Percentiles rank a stretch among this genome's conserved stretches.
Conservation (phyloP, 176 grass and related monocot species). For the Coix lacrymajobi region DNA sequence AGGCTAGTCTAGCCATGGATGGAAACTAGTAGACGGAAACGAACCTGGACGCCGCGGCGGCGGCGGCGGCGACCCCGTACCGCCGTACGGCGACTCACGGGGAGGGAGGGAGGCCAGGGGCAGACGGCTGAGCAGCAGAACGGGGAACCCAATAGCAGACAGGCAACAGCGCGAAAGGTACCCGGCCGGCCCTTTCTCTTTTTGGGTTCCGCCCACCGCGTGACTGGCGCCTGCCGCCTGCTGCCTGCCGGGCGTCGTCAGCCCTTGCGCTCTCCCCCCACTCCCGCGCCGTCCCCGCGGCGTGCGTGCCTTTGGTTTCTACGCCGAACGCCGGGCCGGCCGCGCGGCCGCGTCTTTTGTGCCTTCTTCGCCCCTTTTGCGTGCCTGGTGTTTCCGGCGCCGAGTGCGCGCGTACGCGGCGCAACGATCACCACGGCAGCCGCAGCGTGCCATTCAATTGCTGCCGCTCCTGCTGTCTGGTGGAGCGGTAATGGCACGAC, state of each 20-base stretch:
- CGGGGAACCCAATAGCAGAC: not conserved
- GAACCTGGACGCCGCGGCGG: conserved; percentile 7
- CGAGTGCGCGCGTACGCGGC: too few relatives aligned
- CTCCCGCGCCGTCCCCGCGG: too few relatives aligned
- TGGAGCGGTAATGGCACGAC: not conserved
- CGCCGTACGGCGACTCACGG: not conserved
- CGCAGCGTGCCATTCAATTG: not conserved
- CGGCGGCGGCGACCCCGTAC: too few relatives aligned
- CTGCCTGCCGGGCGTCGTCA: not conserved
- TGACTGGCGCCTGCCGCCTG: not conserved
- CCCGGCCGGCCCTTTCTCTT: not conserved
- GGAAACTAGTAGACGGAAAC: not conserved
- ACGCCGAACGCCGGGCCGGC: too few relatives aligned
- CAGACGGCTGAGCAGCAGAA: not conserved
- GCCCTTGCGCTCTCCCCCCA: too few relatives aligned
- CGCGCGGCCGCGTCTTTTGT: too few relatives aligned
- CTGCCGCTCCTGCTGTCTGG: not conserved
- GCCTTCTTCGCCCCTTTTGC: too few relatives aligned
- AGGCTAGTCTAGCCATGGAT: not conserved
- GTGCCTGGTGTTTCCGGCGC: too few relatives aligned
- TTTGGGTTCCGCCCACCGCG: not conserved
- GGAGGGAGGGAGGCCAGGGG: not conserved
- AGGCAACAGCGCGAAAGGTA: not conserved
- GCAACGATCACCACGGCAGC: not conserved
- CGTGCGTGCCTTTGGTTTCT: not conserved